Evolutionary conservation across 495 filamentous ascomycete species (phyloP).

Genomic region (Neurospora tetrasperma): DNA sequence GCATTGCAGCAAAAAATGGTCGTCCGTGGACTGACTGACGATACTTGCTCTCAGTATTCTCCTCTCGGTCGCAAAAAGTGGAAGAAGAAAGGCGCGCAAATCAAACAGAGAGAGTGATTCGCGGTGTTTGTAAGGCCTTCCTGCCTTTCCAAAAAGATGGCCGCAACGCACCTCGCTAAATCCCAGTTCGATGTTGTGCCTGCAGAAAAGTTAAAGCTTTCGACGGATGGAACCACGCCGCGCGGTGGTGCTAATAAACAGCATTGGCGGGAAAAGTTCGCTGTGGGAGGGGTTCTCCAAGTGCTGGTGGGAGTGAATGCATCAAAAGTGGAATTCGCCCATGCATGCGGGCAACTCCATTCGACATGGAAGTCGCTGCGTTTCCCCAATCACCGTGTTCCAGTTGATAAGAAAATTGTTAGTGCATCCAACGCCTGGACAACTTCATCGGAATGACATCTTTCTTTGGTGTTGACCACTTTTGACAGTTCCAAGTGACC

Average conservation of each 20-base stretch:
- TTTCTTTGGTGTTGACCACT: background rate
- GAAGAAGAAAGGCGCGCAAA: background rate
- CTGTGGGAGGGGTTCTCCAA: background rate
- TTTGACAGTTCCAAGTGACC: background rate
- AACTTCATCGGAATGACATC: background rate
- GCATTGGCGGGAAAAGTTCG: background rate
- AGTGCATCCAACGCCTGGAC: background rate
- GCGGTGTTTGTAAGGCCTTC: background rate
- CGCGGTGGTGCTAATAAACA: too few species aligned
- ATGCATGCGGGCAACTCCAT: background rate
- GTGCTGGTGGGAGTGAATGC: background rate
- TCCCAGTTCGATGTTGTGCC: background rate
- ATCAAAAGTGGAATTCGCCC: background rate
- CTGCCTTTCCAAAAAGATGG: background rate
- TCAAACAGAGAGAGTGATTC: background rate
- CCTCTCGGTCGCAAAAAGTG: background rate
- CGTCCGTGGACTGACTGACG: background rate
- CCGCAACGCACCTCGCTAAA: background rate
- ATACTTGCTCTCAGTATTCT: background rate
- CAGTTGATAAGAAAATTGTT: background rate
- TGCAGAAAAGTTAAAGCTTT: background rate
- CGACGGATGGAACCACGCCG: conserved; percentile 10
- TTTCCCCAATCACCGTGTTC: background rate
- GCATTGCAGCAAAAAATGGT: conserved; percentile 17
- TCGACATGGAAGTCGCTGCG: background rate